Evolutionary conservation across 2,329 filamentous ascomycete species (phyloP).

Genomic region (Gremmenia infestans): DNA sequence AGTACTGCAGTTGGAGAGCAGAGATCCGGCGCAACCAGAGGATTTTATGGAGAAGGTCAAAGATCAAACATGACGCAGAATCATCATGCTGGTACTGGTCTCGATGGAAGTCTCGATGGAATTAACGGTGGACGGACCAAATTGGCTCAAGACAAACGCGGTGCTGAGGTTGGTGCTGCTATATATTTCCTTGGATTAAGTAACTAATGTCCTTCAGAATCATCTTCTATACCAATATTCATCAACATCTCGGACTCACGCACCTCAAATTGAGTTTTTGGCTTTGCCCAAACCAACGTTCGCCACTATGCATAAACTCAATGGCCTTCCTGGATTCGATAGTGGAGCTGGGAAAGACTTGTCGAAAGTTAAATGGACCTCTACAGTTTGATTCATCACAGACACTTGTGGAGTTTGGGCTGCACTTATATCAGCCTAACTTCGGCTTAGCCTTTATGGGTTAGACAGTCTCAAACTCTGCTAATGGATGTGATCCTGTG

Average conservation of each 20-base stretch:
- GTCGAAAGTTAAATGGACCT: too few relatives aligned
- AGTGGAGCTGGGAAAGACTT: not conserved
- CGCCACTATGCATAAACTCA: constrained; percentile 13
- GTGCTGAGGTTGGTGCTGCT: not conserved
- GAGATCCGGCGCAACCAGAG: not conserved
- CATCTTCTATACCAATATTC: not conserved
- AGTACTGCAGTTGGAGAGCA: not conserved
- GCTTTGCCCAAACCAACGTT: constrained; percentile 19
- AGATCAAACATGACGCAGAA: not conserved
- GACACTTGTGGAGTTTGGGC: too few relatives aligned
- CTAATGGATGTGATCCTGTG: too few relatives aligned
- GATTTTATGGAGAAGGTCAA: constrained; percentile 4
- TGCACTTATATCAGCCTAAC: too few relatives aligned
- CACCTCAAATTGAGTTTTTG: constrained; percentile 16
- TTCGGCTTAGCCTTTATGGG: too few relatives aligned
- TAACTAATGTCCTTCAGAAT: not conserved
- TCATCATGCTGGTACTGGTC: not conserved
- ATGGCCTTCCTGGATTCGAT: constrained; percentile 5
- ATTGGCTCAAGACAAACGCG: constrained; percentile 3
- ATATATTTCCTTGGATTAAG: not conserved
- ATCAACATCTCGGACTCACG: constrained; percentile 4
- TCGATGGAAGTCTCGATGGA: constrained; percentile 19
- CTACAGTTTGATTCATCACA: too few relatives aligned
- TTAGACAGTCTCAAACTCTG: too few relatives aligned
- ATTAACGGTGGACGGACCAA: constrained; percentile 14